These are phyloP conservation scores for Tulasnella sp. DNA, from an alignment of 768 basidiomycete genomes.

Conservation along the genomic window DNA sequence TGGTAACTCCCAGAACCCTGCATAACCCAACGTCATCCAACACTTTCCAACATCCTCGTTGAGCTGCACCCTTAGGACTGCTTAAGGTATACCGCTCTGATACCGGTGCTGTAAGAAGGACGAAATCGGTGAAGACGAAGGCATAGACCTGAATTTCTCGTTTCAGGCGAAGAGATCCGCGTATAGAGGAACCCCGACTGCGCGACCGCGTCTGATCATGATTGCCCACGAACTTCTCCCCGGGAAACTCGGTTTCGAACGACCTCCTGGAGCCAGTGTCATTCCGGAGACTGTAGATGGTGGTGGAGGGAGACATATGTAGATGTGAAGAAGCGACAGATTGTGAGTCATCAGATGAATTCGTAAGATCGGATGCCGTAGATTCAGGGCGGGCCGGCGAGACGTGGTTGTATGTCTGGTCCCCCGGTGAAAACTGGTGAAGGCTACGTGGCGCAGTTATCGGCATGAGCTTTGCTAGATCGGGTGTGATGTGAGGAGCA, in stretches of 20 bases:
- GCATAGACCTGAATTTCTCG: constrained; percentile 26
- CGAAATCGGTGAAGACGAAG: constrained; percentile 58
- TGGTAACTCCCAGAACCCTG: constrained; percentile 38
- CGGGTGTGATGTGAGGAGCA: neutral
- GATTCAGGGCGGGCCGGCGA: neutral
- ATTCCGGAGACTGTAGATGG: constrained; percentile 6
- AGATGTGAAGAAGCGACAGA: constrained; percentile 11
- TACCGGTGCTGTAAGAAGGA: constrained; percentile 44
- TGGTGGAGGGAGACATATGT: constrained; percentile 4
- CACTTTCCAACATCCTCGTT: constrained; percentile 32
- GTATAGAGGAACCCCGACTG: constrained; percentile 13
- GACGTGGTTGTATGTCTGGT: neutral
- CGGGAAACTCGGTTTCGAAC: constrained; percentile 3
- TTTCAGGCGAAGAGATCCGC: constrained; percentile 2
- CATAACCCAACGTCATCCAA: constrained; percentile 39
- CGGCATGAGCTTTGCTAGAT: constrained; percentile 8
- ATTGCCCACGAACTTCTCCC: constrained; percentile 8
- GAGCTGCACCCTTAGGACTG: constrained; percentile 18
- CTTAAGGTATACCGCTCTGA: constrained; percentile 22
- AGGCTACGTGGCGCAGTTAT: constrained; percentile 6
- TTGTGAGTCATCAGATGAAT: constrained; percentile 7
- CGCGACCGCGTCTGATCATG: constrained; percentile 20
- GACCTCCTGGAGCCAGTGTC: constrained; percentile 6
- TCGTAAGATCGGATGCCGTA: constrained; percentile 12
- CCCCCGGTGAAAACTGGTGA: neutral